phyloP scores from a whole-genome alignment of 176 grass and related monocot species.

The Aegilops sharonensis region DNA sequence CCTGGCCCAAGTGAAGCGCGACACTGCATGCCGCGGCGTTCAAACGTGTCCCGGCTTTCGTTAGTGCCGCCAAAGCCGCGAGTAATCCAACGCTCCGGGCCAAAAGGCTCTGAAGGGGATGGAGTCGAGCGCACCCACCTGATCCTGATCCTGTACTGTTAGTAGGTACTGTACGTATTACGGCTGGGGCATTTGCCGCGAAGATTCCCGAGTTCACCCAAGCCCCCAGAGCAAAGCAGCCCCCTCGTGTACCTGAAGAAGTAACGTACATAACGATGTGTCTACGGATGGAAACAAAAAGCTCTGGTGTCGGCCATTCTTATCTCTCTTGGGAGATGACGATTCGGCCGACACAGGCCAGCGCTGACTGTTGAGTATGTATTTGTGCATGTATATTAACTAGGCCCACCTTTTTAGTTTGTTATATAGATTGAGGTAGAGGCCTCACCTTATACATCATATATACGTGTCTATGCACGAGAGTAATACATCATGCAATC shows the following conservation, averaged over 20 bases:
- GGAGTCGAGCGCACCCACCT: not conserved
- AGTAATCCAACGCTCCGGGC: not conserved
- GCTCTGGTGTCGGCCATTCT: not conserved
- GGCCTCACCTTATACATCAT: too few relatives aligned
- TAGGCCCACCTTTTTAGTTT: too few relatives aligned
- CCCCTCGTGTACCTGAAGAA: constrained; percentile 15
- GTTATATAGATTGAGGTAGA: too few relatives aligned
- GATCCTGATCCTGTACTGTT: not conserved
- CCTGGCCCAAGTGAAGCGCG: constrained; percentile 15
- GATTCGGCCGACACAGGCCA: too few relatives aligned
- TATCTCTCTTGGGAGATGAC: not conserved
- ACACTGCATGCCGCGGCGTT: constrained; percentile 22
- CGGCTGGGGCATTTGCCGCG: constrained; percentile 3
- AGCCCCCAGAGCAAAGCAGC: not conserved
- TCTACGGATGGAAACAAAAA: constrained; percentile 18
- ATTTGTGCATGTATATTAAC: too few relatives aligned
- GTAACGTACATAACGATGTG: too few relatives aligned
- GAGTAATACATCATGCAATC: too few relatives aligned
- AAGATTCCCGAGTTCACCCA: constrained; percentile 37
- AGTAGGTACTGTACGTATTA: not conserved
- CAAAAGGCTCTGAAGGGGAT: constrained; percentile 6
- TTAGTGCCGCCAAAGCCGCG: not conserved
- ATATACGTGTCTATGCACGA: too few relatives aligned
- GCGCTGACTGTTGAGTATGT: too few relatives aligned
- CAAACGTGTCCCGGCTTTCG: constrained; percentile 16